Percentiles rank a stretch among this genome's conserved stretches.
phyloP scores from a whole-genome alignment of 257 asterid genomes.

The Penstemon newberryi region DNA sequence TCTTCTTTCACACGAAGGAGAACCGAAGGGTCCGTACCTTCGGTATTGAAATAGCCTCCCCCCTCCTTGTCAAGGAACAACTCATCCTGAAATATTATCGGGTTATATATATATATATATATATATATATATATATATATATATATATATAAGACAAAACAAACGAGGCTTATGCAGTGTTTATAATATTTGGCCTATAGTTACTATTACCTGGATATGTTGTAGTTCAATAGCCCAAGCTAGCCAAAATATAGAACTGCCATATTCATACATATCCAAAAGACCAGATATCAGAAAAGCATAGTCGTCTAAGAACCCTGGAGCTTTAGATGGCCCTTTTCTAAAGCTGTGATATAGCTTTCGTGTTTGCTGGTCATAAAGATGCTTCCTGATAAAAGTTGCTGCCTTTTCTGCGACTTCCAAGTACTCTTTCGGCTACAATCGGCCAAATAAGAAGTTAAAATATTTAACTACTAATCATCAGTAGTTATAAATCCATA shows the following conservation, averaged over 20 bases:
- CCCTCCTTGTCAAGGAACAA: conserved; percentile 84
- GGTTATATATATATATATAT: conserved; percentile 1
- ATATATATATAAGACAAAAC: neutral
- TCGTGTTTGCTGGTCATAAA: conserved; percentile 55
- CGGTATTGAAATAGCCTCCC: conserved; percentile 87
- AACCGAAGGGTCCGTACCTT: conserved; percentile 86
- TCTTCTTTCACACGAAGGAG: conserved; percentile 96
- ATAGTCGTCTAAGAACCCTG: conserved; percentile 88
- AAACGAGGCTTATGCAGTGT: neutral
- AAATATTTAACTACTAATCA: neutral
- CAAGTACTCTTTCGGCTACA: conserved; percentile 79
- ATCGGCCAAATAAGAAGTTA: conserved; percentile 24
- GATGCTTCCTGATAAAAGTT: conserved; percentile 66
- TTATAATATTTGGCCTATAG: neutral
- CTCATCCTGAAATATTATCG: conserved; percentile 52
- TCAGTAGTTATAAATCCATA: neutral
- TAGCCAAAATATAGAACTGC: conserved; percentile 74
- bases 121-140: conserved; percentile 9
- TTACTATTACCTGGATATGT: conserved; percentile 53
- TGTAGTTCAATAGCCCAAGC: conserved; percentile 93
- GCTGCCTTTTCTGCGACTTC: conserved; percentile 88
- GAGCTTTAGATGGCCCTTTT: conserved; percentile 87
- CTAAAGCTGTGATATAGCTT: conserved; percentile 89
- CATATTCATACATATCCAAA: conserved; percentile 76
- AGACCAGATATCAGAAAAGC: conserved; percentile 80